Conservation (phyloP, 495 filamentous ascomycete genomes). For the Rhypophila decipiens region DNA sequence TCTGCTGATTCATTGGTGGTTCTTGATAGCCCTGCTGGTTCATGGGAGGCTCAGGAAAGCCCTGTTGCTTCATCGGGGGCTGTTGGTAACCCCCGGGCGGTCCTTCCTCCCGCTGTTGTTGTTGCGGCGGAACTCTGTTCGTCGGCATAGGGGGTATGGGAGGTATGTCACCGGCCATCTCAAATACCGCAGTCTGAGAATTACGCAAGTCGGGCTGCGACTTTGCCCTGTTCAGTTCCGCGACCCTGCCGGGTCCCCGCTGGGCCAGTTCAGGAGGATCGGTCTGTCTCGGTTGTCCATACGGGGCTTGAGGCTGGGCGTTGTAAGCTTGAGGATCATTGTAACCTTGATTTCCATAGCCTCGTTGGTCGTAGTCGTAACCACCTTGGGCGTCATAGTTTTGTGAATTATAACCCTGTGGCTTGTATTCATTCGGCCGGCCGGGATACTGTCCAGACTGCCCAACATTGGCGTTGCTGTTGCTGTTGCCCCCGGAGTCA, state of each 20-base stretch:
- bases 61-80: constrained; percentile 9
- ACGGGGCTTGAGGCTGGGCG: background rate
- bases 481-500: constrained; percentile 29
- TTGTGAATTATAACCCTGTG: no score
- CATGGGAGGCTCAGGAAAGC: constrained; percentile 18
- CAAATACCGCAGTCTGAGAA: constrained; percentile 60
- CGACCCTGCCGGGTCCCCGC: constrained; percentile 34
- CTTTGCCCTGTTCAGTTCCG: constrained; percentile 47
- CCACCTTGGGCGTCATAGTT: no score
- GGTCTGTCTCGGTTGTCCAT: background rate
- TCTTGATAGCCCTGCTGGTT: constrained; percentile 18
- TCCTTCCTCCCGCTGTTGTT: constrained; percentile 3
- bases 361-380: no score
- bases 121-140: constrained; percentile 32
- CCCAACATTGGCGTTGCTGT: no score
- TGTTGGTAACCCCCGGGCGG: background rate
- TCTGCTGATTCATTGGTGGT: constrained; percentile 9
- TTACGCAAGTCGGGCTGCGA: constrained; percentile 64
- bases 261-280: constrained; percentile 25
- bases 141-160: constrained; percentile 37
- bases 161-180: constrained; percentile 58
- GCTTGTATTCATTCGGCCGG: no score
- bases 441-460: constrained; percentile 25
- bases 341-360: no score
- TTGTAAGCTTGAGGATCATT: background rate